phyloP scores from a whole-genome alignment of 345 rosid species.

The Pseudoturritis turrita region DNA sequence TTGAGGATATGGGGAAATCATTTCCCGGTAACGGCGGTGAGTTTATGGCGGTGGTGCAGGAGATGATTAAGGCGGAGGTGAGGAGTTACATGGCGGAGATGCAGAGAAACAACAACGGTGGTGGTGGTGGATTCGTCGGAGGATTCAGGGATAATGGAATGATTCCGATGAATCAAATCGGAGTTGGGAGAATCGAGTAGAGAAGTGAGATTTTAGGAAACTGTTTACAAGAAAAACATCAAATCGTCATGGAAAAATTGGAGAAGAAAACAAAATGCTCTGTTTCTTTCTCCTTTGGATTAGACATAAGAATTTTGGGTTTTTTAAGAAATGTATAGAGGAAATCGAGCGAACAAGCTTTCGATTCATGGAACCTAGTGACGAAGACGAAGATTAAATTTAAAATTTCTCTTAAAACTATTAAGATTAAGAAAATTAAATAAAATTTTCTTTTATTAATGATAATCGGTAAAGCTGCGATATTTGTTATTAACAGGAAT shows the following conservation, averaged over 20 bases:
- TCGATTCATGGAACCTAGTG: neutral
- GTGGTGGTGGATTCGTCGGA: conserved; percentile 30
- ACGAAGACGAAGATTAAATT: neutral
- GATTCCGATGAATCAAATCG: conserved; percentile 42
- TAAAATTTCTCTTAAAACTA: neutral
- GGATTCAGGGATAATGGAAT: conserved; percentile 48
- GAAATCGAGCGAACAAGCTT: conserved; percentile 8
- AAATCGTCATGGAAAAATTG: neutral
- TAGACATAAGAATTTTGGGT: conserved; percentile 12
- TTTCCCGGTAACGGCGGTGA: conserved; percentile 29
- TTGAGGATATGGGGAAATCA: conserved; percentile 17
- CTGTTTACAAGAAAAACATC: neutral
- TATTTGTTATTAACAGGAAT: neutral
- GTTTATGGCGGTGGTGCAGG: conserved; percentile 75
- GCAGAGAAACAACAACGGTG: conserved; percentile 28
- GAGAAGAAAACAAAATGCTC: neutral
- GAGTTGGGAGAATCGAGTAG: conserved; percentile 53
- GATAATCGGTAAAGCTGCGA: neutral
- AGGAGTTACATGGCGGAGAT: conserved; percentile 65
- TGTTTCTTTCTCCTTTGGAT: neutral
- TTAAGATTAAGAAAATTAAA: neutral
- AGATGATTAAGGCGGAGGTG: conserved; percentile 82
- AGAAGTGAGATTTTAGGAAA: neutral
- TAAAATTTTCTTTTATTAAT: neutral
- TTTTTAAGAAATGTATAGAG: conserved; percentile 7